A percentile compares a stretch with the other conserved stretches of the same genome.
These are phyloP conservation scores for Cadophora luteo-olivacea DNA, from an alignment of 2,329 filamentous ascomycete species.

Conservation along the genomic window DNA sequence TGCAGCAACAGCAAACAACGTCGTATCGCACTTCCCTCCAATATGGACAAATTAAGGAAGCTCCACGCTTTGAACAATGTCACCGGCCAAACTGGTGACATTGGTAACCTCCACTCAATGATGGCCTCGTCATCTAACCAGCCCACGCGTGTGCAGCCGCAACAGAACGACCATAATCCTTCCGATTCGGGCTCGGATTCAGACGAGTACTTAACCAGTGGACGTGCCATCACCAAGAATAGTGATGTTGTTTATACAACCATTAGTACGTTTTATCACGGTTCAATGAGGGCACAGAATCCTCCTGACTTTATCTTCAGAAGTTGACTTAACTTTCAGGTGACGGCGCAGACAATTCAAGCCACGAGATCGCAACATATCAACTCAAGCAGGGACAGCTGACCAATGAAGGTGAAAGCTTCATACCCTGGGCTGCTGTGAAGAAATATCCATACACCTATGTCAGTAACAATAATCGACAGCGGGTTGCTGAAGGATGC, in stretches of 20 bases:
- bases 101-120: conserved; percentile 4
- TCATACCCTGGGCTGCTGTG: conserved; percentile 61
- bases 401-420: conserved; percentile 42
- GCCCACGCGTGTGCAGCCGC: not conserved
- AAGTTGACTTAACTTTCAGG: not conserved
- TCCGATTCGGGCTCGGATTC: conserved; percentile 34
- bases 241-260: not conserved
- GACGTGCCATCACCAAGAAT: not conserved
- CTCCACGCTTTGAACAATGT: conserved; percentile 27
- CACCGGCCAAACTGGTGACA: not conserved
- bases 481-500: conserved; percentile 26
- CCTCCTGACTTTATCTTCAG: too few relatives aligned
- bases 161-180: conserved; percentile 18
- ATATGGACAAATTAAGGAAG: conserved; percentile 32
- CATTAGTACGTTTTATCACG: not conserved
- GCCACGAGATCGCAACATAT: conserved; percentile 23
- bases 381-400: conserved; percentile 38
- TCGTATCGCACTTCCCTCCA: conserved; percentile 6
- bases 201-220: conserved; percentile 31
- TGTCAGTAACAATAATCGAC: conserved; percentile 59
- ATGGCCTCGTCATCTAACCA: conserved; percentile 14
- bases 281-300: too few relatives aligned
- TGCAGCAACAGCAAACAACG: conserved; percentile 4
- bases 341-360: not conserved
- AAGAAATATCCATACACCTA: conserved; percentile 65